These are phyloP conservation scores for Tetrapyrgos nigripes DNA, from an alignment of 1,284 basidiomycete genomes.

Conservation along the genomic window DNA sequence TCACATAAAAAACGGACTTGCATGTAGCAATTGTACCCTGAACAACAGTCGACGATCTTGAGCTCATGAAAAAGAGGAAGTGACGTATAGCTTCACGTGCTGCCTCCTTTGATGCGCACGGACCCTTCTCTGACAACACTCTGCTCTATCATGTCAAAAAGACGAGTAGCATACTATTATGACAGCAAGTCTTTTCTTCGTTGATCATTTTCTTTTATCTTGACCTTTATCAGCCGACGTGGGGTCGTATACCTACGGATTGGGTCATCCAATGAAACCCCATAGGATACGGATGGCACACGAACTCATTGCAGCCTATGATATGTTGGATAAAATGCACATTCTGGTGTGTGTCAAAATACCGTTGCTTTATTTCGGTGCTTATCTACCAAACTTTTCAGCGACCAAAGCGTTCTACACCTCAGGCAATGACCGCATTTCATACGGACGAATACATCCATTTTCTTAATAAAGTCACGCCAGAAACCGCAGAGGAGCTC, in stretches of 20 bases:
- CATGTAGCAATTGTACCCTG: constrained; percentile 69
- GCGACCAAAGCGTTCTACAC: constrained; percentile 84
- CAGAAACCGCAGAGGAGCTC: constrained; percentile 86
- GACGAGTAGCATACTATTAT: constrained; percentile 3
- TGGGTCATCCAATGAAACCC: constrained; percentile 95
- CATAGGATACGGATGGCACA: constrained; percentile 94
- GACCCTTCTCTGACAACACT: neutral
- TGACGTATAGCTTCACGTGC: neutral
- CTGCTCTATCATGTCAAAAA: neutral
- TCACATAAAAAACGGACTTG: constrained; percentile 65
- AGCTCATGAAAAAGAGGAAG: constrained; percentile 8
- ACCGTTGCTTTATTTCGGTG: neutral
- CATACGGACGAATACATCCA: constrained; percentile 99
- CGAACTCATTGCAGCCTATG: constrained; percentile 90
- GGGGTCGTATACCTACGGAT: constrained; percentile 86
- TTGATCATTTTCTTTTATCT: no score
- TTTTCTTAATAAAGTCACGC: constrained; percentile 87
- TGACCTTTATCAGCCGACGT: constrained; percentile 66
- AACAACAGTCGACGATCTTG: constrained; percentile 44
- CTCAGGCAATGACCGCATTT: constrained; percentile 89
- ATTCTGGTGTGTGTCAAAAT: constrained; percentile 67
- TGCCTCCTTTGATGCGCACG: neutral
- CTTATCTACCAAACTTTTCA: constrained; percentile 32
- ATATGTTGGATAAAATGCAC: constrained; percentile 91
- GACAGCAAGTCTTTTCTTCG: neutral